Percentiles rank a stretch among this genome's conserved stretches.
Evolutionary conservation across 257 asterid species (phyloP).

Genomic region (Nicotiana obtusifolia): DNA sequence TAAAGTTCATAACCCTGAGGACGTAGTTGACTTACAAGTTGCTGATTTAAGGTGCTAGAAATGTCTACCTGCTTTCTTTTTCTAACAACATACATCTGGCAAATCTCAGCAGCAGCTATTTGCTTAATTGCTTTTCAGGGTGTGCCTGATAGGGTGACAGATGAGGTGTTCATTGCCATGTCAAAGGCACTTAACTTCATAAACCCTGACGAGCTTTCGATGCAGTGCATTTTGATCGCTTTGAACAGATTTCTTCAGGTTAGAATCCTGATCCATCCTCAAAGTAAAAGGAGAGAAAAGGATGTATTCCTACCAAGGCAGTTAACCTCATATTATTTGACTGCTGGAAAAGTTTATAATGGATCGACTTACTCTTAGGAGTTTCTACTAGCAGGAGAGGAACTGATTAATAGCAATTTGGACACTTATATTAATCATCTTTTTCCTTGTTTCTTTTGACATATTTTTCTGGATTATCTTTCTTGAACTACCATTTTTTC

Average conservation of each 20-base stretch:
- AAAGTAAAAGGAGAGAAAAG: not conserved
- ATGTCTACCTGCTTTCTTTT: not conserved
- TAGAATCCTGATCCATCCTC: not conserved
- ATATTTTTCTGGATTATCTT: too few relatives aligned
- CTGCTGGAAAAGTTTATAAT: too few relatives aligned
- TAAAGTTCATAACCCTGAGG: not conserved
- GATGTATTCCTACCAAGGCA: not conserved
- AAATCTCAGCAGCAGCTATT: not conserved
- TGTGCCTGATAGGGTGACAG: constrained; percentile 76
- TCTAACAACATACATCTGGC: not conserved
- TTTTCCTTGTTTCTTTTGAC: too few relatives aligned
- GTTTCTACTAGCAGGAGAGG: too few relatives aligned
- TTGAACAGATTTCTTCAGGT: constrained; percentile 95
- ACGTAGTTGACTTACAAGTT: not conserved
- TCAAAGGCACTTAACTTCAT: constrained; percentile 96
- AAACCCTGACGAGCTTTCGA: constrained; percentile 93
- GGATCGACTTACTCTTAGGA: too few relatives aligned
- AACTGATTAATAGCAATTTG: too few relatives aligned
- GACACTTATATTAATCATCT: too few relatives aligned
- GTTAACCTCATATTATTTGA: too few relatives aligned
- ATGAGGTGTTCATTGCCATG: constrained; percentile 97
- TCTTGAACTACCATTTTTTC: too few relatives aligned
- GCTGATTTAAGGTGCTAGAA: not conserved
- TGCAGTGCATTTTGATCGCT: constrained; percentile 95
- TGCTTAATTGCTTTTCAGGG: constrained; percentile 49